Evolutionary conservation across 495 filamentous ascomycete genomes (phyloP).

Genomic region (Venustampulla echinocandica): DNA sequence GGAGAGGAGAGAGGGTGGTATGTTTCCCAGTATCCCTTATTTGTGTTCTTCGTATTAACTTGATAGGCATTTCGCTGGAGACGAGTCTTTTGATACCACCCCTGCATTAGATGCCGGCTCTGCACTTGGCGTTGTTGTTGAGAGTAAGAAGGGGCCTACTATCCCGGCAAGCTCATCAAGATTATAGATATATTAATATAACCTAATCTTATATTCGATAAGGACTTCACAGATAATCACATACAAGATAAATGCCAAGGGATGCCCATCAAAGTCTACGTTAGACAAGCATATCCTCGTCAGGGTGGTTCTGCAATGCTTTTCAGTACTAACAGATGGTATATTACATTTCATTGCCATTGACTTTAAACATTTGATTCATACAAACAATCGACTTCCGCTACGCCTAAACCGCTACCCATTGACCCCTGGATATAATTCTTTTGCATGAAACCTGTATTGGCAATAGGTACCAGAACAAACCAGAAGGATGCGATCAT

Average conservation of each 20-base stretch:
- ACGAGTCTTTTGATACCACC: slow-evolving; percentile 54
- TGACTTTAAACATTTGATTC: not conserved
- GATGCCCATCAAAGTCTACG: too few species aligned
- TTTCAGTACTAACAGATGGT: too few species aligned
- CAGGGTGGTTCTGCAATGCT: too few species aligned
- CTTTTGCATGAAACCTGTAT: not conserved
- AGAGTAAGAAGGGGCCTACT: slow-evolving; percentile 15
- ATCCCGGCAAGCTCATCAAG: slow-evolving; percentile 2
- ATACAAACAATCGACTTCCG: not conserved
- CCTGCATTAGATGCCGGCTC: slow-evolving; percentile 24
- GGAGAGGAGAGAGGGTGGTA: slow-evolving; percentile 89
- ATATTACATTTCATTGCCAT: not conserved
- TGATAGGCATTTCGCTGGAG: slow-evolving; percentile 63
- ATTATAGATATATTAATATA: too few species aligned
- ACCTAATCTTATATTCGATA: too few species aligned
- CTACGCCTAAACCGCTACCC: not conserved
- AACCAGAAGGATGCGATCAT: too few species aligned
- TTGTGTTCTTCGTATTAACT: slow-evolving; percentile 4
- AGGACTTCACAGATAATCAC: too few species aligned
- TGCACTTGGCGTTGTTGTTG: slow-evolving; percentile 27
- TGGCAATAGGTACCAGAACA: too few species aligned
- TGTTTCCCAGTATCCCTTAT: slow-evolving; percentile 33
- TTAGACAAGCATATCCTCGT: too few species aligned
- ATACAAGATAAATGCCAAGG: too few species aligned
- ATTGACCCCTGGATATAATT: not conserved